Base-by-base conservation (phyloP, 495 filamentous ascomycete genomes). In the Hypoxylon trugodes region DNA sequence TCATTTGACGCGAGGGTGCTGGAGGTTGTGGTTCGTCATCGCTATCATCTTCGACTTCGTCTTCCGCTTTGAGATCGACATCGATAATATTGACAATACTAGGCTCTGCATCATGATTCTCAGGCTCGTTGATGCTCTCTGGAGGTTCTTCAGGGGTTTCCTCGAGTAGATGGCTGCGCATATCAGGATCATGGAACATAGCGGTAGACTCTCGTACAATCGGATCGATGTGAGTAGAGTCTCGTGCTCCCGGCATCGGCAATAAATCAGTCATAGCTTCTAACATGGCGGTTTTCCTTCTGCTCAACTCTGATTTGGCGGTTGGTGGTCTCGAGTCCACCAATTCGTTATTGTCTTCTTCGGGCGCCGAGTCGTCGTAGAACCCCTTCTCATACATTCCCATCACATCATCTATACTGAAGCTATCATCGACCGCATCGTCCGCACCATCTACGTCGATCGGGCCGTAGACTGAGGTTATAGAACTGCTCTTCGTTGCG, bases 341-440 rank as follows among this genome's bases (percentile, higher is more conserved):
- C 16, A 74, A 71, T 6, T 76, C 72, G 42, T 74, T 59, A 5
- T 75, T 68, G 19, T 76, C 74, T 25, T 78, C 74, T 22, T 78
- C 74, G 8, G 75, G 57, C 18, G 75, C 77, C 18, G 76, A 75
- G 52, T 86, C 84, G 64, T 90, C 88, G 51, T 80, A 80, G 76
- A 95, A 94, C 0, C 93, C 92, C 62, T 89, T 86, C 51, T 90
- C 89, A 71, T 97, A 97, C 90, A 97, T 93, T 12, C 88, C 91
- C 75, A 97, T 95, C 6, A 91, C 89, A 78, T 97, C 93, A 64
- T 98, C 93, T 2, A 96, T 84, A 59, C 88, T 96, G 81, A 93
- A 89, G 3, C 85, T 87, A 55, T 86, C 89, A 54, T 91, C 89
- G 33, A 82, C 83, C 6, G 81, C 78, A n/a, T n/a, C n/a, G n/a